phyloP scores from a whole-genome alignment of 2,329 filamentous ascomycete species.

The Hymenoscyphus fructigenus region DNA sequence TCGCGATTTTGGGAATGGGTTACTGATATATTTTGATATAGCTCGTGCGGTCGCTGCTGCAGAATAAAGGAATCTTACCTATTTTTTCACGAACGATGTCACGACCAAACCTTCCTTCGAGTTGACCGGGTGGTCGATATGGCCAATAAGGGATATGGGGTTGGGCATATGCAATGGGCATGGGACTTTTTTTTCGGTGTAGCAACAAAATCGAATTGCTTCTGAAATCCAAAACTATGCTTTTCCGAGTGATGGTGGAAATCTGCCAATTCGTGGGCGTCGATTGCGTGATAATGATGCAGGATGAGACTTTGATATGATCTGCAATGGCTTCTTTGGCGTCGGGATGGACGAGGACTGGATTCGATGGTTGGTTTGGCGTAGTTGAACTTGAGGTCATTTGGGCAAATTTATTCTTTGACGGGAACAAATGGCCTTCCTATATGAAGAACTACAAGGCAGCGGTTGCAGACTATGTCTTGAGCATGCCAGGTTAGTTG shows the following conservation, averaged over 20 bases:
- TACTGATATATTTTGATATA: slow-evolving; percentile 33
- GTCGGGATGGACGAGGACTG: background rate
- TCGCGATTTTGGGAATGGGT: background rate
- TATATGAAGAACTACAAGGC: too few relatives aligned
- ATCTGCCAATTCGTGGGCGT: background rate
- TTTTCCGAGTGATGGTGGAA: slow-evolving; percentile 5
- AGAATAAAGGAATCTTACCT: slow-evolving; percentile 36
- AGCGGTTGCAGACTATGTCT: too few relatives aligned
- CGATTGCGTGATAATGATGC: slow-evolving; percentile 4
- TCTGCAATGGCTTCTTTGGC: background rate
- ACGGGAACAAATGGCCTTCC: too few relatives aligned
- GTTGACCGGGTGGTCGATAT: slow-evolving; percentile 30
- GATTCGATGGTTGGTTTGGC: background rate
- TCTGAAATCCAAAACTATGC: slow-evolving; percentile 18
- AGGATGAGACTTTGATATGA: slow-evolving; percentile 7
- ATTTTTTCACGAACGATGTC: slow-evolving; percentile 31
- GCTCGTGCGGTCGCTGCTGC: slow-evolving; percentile 61
- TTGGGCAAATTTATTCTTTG: too few relatives aligned
- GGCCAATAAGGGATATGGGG: slow-evolving; percentile 31
- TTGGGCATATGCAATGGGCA: slow-evolving; percentile 35
- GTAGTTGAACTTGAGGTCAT: background rate
- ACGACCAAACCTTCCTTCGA: slow-evolving; percentile 33
- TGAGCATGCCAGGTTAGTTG: too few relatives aligned
- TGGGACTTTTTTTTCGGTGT: slow-evolving; percentile 36
- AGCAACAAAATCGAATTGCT: slow-evolving; percentile 36